phyloP scores from a whole-genome alignment of 495 filamentous ascomycete genomes.

The Melanomma pulvis-pyrius region DNA sequence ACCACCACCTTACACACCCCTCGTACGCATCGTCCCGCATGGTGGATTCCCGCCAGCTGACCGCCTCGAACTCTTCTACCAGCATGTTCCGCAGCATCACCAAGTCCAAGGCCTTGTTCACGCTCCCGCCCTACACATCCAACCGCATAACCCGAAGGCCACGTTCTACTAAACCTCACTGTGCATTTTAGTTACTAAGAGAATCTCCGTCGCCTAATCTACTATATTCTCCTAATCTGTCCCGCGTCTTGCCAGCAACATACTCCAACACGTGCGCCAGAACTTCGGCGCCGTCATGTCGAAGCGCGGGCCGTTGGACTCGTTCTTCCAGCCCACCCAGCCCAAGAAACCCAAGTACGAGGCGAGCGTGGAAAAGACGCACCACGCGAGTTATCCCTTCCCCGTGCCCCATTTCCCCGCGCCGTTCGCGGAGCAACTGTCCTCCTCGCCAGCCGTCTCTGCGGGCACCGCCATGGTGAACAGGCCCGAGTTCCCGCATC shows the following conservation, averaged over 20 bases:
- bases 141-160: background rate
- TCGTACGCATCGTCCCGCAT: no score
- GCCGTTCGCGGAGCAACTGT: conserved; percentile 46
- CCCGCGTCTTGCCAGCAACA: background rate
- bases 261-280: background rate
- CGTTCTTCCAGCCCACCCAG: conserved; percentile 23
- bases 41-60: no score
- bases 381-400: conserved; percentile 65
- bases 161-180: no score
- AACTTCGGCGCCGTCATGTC: background rate
- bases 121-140: background rate
- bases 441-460: conserved; percentile 44
- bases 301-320: conserved; percentile 24
- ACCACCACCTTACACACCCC: no score
- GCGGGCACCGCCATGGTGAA: conserved; percentile 52
- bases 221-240: background rate
- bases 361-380: conserved; percentile 32
- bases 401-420: conserved; percentile 60
- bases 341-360: conserved; percentile 27
- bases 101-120: no score
- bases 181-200: background rate
- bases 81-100: no score
- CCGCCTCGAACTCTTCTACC: no score
- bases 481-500: conserved; percentile 58
- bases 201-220: background rate